Evolutionary conservation across 1,284 basidiomycete species (phyloP).

Genomic region (Chondrostereum purpureum): DNA sequence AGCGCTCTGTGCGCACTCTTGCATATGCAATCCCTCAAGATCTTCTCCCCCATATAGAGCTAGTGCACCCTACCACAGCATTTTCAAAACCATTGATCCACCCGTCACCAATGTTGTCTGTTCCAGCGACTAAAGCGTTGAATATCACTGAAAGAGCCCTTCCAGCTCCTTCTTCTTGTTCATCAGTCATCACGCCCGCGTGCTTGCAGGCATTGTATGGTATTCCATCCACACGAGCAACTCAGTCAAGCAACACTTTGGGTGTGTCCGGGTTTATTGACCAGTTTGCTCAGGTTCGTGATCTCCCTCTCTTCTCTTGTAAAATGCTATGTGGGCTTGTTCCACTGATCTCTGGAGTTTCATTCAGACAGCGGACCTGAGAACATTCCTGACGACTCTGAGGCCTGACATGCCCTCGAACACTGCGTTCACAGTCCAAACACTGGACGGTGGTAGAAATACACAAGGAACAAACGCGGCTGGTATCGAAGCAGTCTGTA

Average conservation of each 20-base stretch:
- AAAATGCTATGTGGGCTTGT: slow-evolving; percentile 1
- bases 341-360: neutral
- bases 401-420: slow-evolving; percentile 16
- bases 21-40: slow-evolving; percentile 11
- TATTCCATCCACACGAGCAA: slow-evolving; percentile 18
- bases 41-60: slow-evolving; percentile 9
- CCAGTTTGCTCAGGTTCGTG: slow-evolving; percentile 17
- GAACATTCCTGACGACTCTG: slow-evolving; percentile 15
- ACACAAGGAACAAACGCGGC: slow-evolving; percentile 16
- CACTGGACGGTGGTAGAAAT: slow-evolving; percentile 22
- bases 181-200: slow-evolving; percentile 15
- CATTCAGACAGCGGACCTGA: slow-evolving; percentile 10
- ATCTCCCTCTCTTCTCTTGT: slow-evolving; percentile 9
- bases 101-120: neutral
- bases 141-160: slow-evolving; percentile 5
- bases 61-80: slow-evolving; percentile 12
- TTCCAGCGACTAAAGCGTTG: neutral
- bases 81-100: slow-evolving; percentile 1
- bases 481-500: slow-evolving; percentile 22
- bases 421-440: slow-evolving; percentile 18
- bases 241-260: slow-evolving; percentile 12
- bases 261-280: slow-evolving; percentile 19
- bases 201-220: slow-evolving; percentile 21
- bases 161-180: slow-evolving; percentile 12
- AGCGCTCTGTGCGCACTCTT: slow-evolving; percentile 9